These are phyloP conservation scores for Neoboletus brunneissimus DNA, from an alignment of 768 basidiomycete genomes.

Conservation along the genomic window DNA sequence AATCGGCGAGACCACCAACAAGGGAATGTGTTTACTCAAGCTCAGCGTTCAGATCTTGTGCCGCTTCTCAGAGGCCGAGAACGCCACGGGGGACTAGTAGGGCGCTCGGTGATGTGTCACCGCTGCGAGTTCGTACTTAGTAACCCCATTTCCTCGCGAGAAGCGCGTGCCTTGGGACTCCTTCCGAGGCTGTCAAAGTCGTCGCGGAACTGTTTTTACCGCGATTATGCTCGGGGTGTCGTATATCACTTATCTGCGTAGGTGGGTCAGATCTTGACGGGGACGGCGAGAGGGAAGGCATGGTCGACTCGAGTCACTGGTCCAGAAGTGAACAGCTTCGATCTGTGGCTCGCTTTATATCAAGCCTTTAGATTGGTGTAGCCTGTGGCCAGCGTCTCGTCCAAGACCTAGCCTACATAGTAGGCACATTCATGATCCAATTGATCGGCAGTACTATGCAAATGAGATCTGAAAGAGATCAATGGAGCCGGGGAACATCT, in stretches of 20 bases:
- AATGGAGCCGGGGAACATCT: background rate
- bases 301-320: no score
- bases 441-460: background rate
- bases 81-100: background rate
- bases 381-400: background rate
- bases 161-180: background rate
- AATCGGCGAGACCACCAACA: background rate
- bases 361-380: no score
- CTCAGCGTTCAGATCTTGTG: background rate
- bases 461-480: conserved; percentile 8
- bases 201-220: background rate
- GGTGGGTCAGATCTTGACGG: background rate
- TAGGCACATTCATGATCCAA: background rate
- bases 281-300: no score
- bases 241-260: background rate
- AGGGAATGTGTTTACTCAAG: background rate
- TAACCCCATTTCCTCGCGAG: background rate
- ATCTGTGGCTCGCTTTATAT: no score
- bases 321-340: no score
- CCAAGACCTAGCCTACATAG: background rate
- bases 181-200: background rate
- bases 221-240: background rate
- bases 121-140: background rate
- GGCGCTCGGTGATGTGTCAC: background rate
- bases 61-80: background rate